Conservation (phyloP, 2,329 filamentous ascomycete genomes). For the Paraconiothyrium sp. region DNA sequence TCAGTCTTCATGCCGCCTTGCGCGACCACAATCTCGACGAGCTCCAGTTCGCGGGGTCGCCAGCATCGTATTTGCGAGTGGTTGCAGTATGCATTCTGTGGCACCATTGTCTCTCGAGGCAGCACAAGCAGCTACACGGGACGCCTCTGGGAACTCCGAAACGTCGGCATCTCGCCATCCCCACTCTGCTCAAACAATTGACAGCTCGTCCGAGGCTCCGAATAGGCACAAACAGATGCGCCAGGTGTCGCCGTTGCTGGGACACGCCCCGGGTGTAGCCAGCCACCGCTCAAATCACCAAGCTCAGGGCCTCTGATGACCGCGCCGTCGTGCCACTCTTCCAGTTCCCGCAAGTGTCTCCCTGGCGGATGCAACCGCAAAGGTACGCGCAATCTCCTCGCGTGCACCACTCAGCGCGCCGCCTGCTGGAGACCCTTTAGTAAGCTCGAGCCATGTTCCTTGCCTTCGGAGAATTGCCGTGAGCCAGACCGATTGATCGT, state of each 20-base stretch:
- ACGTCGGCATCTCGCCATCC: slow-evolving; percentile 1
- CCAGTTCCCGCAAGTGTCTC: background rate
- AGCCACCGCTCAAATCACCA: background rate
- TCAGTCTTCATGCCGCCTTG: slow-evolving; percentile 18
- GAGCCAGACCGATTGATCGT: slow-evolving; percentile 14
- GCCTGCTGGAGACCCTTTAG: background rate
- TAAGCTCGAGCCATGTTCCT: slow-evolving; percentile 3
- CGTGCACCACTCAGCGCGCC: slow-evolving; percentile 7
- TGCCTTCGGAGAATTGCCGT: slow-evolving; percentile 16
- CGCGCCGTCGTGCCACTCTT: background rate
- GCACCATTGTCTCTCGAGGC: no score
- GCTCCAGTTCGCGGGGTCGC: background rate
- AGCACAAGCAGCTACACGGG: no score
- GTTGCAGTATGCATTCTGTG: no score
- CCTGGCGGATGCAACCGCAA: slow-evolving; percentile 15
- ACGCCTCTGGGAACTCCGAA: slow-evolving; percentile 1
- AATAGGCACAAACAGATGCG: background rate
- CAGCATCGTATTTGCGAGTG: background rate
- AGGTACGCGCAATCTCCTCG: slow-evolving; percentile 16
- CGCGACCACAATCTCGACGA: slow-evolving; percentile 3
- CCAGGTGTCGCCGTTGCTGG: background rate
- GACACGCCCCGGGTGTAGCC: background rate
- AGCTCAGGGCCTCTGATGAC: no score
- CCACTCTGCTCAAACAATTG: slow-evolving; percentile 8
- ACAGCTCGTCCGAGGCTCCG: slow-evolving; percentile 4